Evolutionary conservation across 331 rosid genomes (phyloP).

Genomic region (Stylosanthes scabra): DNA sequence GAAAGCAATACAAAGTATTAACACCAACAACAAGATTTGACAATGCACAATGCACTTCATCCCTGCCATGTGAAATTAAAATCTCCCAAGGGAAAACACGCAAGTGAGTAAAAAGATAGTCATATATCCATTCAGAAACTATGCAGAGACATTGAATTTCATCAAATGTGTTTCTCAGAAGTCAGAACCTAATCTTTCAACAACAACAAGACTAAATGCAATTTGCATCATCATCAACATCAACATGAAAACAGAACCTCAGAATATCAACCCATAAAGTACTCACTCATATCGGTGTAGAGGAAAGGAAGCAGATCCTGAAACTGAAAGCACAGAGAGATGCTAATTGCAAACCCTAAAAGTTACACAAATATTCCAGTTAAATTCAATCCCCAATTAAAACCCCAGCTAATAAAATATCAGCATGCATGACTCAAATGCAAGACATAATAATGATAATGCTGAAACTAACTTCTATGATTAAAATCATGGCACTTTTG

Average conservation of each 20-base stretch:
- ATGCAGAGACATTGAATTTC: slow-evolving; percentile 7
- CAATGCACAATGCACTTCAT: too few relatives aligned
- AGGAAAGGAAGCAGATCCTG: not conserved
- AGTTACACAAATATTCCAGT: not conserved
- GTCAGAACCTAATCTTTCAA: slow-evolving; percentile 2
- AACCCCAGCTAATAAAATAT: slow-evolving; percentile 9
- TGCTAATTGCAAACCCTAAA: slow-evolving; percentile 16
- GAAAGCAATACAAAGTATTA: too few relatives aligned
- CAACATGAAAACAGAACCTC: slow-evolving; percentile 3
- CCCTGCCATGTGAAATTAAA: not conserved
- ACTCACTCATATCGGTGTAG: not conserved
- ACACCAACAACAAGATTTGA: too few relatives aligned
- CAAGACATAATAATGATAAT: not conserved
- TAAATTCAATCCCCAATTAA: slow-evolving; percentile 1
- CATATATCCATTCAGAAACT: slow-evolving; percentile 24
- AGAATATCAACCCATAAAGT: slow-evolving; percentile 3
- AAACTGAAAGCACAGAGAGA: not conserved
- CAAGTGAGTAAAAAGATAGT: not conserved
- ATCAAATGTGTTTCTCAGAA: not conserved
- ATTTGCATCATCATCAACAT: not conserved
- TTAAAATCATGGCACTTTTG: not conserved
- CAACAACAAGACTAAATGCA: not conserved
- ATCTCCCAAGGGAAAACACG: not conserved
- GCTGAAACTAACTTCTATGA: not conserved
- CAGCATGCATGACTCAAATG: not conserved